Evolutionary conservation across 495 filamentous ascomycete genomes (phyloP), one percentile per base, ranked within the genome.

Genomic region (Viridothelium virens): DNA sequence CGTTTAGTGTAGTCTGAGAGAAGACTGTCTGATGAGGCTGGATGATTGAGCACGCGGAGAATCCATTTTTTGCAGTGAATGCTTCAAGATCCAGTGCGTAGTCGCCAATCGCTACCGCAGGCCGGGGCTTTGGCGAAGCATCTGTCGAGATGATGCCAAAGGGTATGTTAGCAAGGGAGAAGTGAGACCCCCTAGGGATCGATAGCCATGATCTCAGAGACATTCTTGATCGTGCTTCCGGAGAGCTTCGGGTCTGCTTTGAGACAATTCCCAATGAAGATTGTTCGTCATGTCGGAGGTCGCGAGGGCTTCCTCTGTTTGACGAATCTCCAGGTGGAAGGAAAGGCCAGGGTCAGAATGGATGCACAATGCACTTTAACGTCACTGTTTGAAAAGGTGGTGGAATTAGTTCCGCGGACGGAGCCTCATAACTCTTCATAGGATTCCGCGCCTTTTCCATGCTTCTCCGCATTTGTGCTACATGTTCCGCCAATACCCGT

Each of bases 81-180:
- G 78, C 76, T 63, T 84, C 84, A 38, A 97, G 81, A 72, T 96
- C 90, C 50, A 97, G 81, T 0, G 87, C 89, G 74, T 89, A 78
- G 47, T 85, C 80, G 37, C 93, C 91, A 67, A 96, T 90, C 41
- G 90, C 90, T 61, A 90, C 79, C n/a, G 89, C 92, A 9, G 85
- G 82, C 37, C 86, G 87, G 3, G 82, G 86, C 41, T 78, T 75
- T 2, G 80, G 74, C 67, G 83, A 76, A 16, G 76, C 71, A 2
- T 80, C 67, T 0, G 87, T 87, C 63, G 79, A 83, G 73, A 96
- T 89, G 75, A 96, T 91, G 68, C 93, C 93, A 75, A 97, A 96
- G 16, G 93, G 93, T 67, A 97, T 88, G 76, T 97, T 96, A 69
- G 86, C 81, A 59, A 97, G 79, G 14, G 92, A 94, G 78, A 97